A percentile compares a stretch with the other conserved stretches of the same genome.
These are phyloP conservation scores for Dothideomycetidae sp. DNA, from an alignment of 2,329 filamentous ascomycete genomes.

Conservation along the genomic window DNA sequence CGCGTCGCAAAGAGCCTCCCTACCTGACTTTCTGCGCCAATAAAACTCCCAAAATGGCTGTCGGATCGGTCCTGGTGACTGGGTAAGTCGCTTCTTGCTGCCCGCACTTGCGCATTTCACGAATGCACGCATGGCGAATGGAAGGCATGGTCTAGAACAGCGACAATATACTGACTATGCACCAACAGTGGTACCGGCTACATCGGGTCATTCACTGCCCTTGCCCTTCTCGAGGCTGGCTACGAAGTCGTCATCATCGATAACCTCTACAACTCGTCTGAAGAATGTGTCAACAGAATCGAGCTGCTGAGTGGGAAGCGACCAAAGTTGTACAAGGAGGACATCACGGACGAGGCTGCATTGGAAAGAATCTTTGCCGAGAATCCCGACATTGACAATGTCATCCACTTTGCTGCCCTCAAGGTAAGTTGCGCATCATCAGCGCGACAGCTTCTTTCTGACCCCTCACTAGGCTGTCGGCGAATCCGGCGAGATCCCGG, in stretches of 20 bases:
- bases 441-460: slow-evolving; percentile 1
- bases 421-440: slow-evolving; percentile 46
- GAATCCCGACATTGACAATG: slow-evolving; percentile 89
- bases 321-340: slow-evolving; percentile 69
- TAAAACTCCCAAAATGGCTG: slow-evolving; percentile 43
- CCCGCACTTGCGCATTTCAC: no score
- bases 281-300: slow-evolving; percentile 84
- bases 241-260: slow-evolving; percentile 96
- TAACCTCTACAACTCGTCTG: slow-evolving; percentile 92
- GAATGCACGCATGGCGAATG: no score
- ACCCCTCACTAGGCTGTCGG: slow-evolving; percentile 64
- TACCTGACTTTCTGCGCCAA: not conserved
- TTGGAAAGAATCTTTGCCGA: slow-evolving; percentile 78
- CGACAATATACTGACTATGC: slow-evolving; percentile 13
- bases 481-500: slow-evolving; percentile 81
- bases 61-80: slow-evolving; percentile 80
- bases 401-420: slow-evolving; percentile 95
- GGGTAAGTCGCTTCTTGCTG: slow-evolving; percentile 52
- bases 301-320: slow-evolving; percentile 84
- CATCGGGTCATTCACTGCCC: slow-evolving; percentile 91
- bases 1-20: not conserved
- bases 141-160: no score
- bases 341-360: slow-evolving; percentile 72
- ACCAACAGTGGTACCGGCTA: slow-evolving; percentile 78
- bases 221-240: slow-evolving; percentile 80